A percentile compares a stretch with the other conserved stretches of the same genome.
Conservation (phyloP, 495 filamentous ascomycete genomes). For the Penicillium steckii region DNA sequence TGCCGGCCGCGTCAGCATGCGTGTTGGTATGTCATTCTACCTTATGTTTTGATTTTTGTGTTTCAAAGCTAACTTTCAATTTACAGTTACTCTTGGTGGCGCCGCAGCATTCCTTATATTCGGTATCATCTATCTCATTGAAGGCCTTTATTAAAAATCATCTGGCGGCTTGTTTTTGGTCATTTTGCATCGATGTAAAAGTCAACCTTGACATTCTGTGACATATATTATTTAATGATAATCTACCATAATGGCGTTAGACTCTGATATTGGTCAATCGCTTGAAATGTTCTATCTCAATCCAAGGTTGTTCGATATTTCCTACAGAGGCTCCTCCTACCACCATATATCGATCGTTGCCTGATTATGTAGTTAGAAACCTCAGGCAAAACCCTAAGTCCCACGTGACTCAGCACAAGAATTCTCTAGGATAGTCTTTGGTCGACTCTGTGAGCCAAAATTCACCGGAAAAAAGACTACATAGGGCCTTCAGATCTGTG, state of each 20-base stretch:
- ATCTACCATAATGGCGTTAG: neutral
- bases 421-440: too few relatives aligned
- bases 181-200: conserved; percentile 14
- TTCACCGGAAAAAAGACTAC: too few relatives aligned
- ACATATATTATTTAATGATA: conserved; percentile 25
- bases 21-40: conserved; percentile 75
- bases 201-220: conserved; percentile 15
- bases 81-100: conserved; percentile 86
- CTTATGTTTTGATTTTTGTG: neutral
- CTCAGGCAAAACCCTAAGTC: neutral
- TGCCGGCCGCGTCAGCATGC: conserved; percentile 90
- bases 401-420: too few relatives aligned
- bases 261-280: too few relatives aligned
- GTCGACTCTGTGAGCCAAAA: too few relatives aligned
- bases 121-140: conserved; percentile 84
- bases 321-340: too few relatives aligned
- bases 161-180: conserved; percentile 9
- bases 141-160: conserved; percentile 61
- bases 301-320: too few relatives aligned
- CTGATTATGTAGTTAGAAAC: too few relatives aligned
- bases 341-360: too few relatives aligned
- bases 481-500: too few relatives aligned
- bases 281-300: too few relatives aligned
- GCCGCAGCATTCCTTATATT: conserved; percentile 90
- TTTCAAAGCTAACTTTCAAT: conserved; percentile 18